Evolutionary conservation across 768 basidiomycete genomes (phyloP).

Genomic region (Polyporus arcularius): DNA sequence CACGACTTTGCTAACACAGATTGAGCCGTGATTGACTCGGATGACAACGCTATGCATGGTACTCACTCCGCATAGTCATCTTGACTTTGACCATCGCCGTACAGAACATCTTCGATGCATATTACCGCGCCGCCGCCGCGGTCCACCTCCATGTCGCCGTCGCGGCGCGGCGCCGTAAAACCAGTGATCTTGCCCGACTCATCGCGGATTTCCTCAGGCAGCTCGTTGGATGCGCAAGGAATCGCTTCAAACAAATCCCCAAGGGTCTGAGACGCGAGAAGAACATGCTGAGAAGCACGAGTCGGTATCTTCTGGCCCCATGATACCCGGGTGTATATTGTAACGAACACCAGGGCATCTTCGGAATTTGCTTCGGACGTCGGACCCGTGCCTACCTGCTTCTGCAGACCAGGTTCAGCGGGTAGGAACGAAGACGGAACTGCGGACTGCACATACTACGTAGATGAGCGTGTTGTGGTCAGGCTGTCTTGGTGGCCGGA

Average conservation of each 20-base stretch:
- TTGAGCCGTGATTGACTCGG: not conserved
- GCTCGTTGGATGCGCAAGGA: conserved; percentile 62
- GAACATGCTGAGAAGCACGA: conserved; percentile 67
- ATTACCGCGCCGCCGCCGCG: conserved; percentile 45
- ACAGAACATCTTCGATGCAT: conserved; percentile 61
- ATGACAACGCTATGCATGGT: not conserved
- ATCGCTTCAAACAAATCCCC: conserved; percentile 59
- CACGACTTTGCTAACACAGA: conserved; percentile 46
- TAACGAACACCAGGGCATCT: conserved; percentile 57
- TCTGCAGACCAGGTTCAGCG: conserved; percentile 15
- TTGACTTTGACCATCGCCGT: conserved; percentile 51
- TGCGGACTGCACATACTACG: conserved; percentile 11
- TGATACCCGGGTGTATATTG: conserved; percentile 58
- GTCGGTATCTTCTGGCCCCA: conserved; percentile 63
- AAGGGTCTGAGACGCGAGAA: conserved; percentile 74
- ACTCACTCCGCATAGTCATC: conserved; percentile 64
- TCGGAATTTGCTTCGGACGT: conserved; percentile 2
- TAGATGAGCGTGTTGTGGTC: conserved; percentile 53
- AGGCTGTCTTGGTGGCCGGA: conserved; percentile 62
- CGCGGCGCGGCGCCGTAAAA: conserved; percentile 24
- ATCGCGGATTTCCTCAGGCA: conserved; percentile 43
- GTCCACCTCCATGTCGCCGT: conserved; percentile 6
- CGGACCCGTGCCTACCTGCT: conserved; percentile 15
- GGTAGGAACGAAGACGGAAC: not conserved
- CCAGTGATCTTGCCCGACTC: conserved; percentile 34